Conservation (phyloP, 2,329 filamentous ascomycete genomes). For the Clonostachys rhizophaga region DNA sequence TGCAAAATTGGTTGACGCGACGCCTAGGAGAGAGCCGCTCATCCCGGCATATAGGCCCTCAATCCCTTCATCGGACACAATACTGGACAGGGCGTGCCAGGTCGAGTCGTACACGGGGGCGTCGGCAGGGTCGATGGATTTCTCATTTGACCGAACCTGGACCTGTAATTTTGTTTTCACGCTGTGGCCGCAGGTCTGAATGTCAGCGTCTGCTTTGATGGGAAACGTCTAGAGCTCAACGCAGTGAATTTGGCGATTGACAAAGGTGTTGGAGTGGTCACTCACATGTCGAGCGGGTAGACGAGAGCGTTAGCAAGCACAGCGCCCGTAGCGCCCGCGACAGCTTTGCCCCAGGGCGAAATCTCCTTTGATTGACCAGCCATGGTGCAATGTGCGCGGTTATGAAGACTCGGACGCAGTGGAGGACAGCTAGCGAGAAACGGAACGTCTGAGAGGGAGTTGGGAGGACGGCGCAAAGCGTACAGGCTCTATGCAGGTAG, state of each 20-base stretch:
- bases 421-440: neutral
- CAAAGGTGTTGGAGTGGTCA: constrained; percentile 5
- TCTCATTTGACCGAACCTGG: constrained; percentile 67
- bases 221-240: neutral
- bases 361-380: constrained; percentile 59
- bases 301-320: constrained; percentile 93
- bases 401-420: neutral
- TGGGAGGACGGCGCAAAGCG: too few relatives aligned
- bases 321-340: constrained; percentile 88
- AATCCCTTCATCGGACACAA: constrained; percentile 74
- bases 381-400: neutral
- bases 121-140: constrained; percentile 38
- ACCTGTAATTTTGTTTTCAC: constrained; percentile 97
- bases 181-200: constrained; percentile 37
- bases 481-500: too few relatives aligned
- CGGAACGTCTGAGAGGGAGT: neutral
- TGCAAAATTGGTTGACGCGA: constrained; percentile 96
- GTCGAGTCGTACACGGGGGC: constrained; percentile 77
- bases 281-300: constrained; percentile 95
- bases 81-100: constrained; percentile 82
- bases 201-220: neutral
- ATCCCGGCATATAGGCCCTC: constrained; percentile 86
- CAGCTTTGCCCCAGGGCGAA: constrained; percentile 88
- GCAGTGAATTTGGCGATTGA: neutral
- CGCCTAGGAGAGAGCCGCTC: constrained; percentile 78